Base-by-base conservation (phyloP, 495 filamentous ascomycete genomes). In the Echria macrotheca region DNA sequence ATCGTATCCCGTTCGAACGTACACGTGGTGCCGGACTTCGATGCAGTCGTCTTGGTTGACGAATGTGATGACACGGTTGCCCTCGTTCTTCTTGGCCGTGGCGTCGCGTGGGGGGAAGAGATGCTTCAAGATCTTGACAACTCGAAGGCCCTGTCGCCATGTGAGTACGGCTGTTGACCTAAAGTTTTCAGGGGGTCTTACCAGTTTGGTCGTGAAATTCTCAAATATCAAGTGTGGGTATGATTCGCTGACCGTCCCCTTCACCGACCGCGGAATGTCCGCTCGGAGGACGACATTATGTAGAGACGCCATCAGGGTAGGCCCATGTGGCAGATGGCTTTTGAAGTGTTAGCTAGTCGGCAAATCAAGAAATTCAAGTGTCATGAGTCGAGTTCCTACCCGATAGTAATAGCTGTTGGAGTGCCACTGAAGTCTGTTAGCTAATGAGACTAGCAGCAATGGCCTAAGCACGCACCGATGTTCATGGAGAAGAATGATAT, bases 171-270 rank as follows among this genome's bases (percentile, higher is more conserved):
- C n/a, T n/a, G n/a, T n/a, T n/a, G n/a, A n/a, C n/a, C n/a, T n/a
- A n/a, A n/a, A n/a, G n/a, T n/a, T n/a, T n/a, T n/a, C n/a, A n/a
- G n/a, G n/a, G n/a, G n/a, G n/a, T n/a, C 28, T 12, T 31, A 31
- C 28, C n/a, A 99, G 71, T 42, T 74, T 77, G 14, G 86, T 87
- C 11, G 71, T 84, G 72, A 99, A 99, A 9, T 88, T 87, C 59
- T 99, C 93, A 53, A 99, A 97, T 51, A 99, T 84, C 11, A 99
- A 70, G 58, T 97, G 91, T 0, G 93, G 93, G 57, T 96, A 99
- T 39, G 80, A 84, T 71, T 99, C 93, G 44, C 82, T 87, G 24
- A 99, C 90, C 0, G 94, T 99, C 24, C 93, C 93, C 44, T 86
- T 77, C 21, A 87, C 78, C 18, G 87, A 75, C 51, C 90, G 86